These are phyloP conservation scores for Mrakia hoshinonis DNA, from an alignment of 768 basidiomycete species.

Conservation along the genomic window DNA sequence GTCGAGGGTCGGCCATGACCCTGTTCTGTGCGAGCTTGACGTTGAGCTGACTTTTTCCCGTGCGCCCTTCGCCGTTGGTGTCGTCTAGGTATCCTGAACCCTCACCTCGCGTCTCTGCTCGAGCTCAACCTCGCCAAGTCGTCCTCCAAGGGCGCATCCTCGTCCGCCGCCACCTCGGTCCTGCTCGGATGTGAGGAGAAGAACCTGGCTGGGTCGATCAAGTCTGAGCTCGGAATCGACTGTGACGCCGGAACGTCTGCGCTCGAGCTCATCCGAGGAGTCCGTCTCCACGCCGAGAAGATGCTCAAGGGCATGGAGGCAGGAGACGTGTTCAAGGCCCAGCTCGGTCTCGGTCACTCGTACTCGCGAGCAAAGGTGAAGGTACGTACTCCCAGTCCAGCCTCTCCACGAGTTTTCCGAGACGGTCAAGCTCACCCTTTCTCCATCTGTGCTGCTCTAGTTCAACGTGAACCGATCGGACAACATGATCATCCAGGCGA, in stretches of 20 bases:
- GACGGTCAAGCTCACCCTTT: too few species aligned
- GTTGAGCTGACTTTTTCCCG: neutral
- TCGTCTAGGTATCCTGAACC: constrained; percentile 68
- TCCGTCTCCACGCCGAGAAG: constrained; percentile 76
- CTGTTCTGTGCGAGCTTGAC: too few species aligned
- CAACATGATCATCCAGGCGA: constrained; percentile 98
- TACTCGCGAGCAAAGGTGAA: constrained; percentile 57
- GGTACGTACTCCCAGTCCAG: constrained; percentile 6
- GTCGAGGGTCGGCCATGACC: too few species aligned
- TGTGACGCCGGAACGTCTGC: constrained; percentile 55
- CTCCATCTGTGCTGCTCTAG: constrained; percentile 48
- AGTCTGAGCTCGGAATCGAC: constrained; percentile 83
- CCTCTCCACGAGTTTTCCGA: too few species aligned
- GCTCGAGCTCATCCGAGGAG: constrained; percentile 87
- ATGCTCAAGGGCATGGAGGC: constrained; percentile 85
- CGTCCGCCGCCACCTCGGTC: constrained; percentile 44
- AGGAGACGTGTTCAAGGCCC: constrained; percentile 92
- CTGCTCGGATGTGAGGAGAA: constrained; percentile 60
- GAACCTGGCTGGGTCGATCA: constrained; percentile 73
- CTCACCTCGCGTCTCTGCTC: constrained; percentile 69
- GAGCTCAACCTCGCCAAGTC: constrained; percentile 86
- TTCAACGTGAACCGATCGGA: constrained; percentile 99
- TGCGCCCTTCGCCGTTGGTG: neutral
- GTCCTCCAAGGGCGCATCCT: constrained; percentile 72
- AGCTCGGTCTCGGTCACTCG: constrained; percentile 92